phyloP scores from a whole-genome alignment of 129 eudicot species.

The Erigeron canadensis region DNA sequence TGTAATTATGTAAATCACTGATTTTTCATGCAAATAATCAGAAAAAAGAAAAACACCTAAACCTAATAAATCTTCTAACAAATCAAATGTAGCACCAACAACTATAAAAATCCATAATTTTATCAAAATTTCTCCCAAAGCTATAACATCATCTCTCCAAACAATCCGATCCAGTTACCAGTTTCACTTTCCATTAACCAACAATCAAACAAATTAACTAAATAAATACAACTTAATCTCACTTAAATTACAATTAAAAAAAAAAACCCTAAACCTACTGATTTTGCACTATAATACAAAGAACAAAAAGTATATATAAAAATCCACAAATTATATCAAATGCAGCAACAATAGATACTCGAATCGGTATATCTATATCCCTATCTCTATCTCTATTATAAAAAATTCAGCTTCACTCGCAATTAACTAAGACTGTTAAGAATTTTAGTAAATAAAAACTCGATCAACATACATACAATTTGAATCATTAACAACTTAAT shows the following conservation, averaged over 20 bases:
- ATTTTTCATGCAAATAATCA: neutral
- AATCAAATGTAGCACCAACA: neutral
- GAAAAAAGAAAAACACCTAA: neutral
- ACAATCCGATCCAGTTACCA: neutral
- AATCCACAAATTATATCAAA: neutral
- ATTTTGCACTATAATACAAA: no score
- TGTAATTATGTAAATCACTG: no score
- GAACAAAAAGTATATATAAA: no score
- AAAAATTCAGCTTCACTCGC: neutral
- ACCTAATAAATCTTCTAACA: neutral
- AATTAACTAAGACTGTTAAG: slow-evolving; percentile 3
- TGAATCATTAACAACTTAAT: slow-evolving; percentile 27
- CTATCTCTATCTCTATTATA: no score
- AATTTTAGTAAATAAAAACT: slow-evolving; percentile 3
- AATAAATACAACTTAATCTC: neutral
- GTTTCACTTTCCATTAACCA: neutral
- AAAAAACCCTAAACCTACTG: no score
- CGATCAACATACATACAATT: slow-evolving; percentile 5
- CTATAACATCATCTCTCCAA: neutral
- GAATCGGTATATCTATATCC: no score
- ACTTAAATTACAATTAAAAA: no score
- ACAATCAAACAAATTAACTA: neutral
- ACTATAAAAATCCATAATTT: neutral
- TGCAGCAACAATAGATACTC: neutral
- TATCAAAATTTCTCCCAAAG: neutral